phyloP scores from a whole-genome alignment of 805 yeast genomes.

The Candida mattraensis region DNA sequence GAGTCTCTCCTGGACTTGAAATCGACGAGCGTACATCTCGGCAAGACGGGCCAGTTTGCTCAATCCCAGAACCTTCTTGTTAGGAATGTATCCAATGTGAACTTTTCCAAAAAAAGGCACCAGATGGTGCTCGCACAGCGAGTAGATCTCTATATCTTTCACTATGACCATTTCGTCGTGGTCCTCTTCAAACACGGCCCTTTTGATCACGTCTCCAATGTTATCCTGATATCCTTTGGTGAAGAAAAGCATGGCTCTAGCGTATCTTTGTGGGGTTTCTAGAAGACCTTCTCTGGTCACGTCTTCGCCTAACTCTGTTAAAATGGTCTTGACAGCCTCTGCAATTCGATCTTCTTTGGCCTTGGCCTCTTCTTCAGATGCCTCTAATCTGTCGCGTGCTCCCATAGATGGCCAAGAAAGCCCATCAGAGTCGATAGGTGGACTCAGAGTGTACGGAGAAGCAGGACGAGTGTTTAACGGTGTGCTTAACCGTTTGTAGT shows the following conservation, averaged over 20 bases:
- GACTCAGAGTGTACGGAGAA: slow-evolving; percentile 76
- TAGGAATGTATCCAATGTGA: slow-evolving; percentile 97
- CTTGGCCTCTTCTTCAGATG: slow-evolving; percentile 59
- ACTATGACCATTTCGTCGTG: slow-evolving; percentile 99
- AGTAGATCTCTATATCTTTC: slow-evolving; percentile 86
- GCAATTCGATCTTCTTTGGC: slow-evolving; percentile 78
- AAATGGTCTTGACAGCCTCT: slow-evolving; percentile 73
- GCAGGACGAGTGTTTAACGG: slow-evolving; percentile 78
- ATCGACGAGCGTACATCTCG: slow-evolving; percentile 92
- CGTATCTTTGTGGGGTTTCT: slow-evolving; percentile 95
- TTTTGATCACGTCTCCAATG: slow-evolving; percentile 84
- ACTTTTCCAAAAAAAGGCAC: slow-evolving; percentile 98
- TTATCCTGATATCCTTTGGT: slow-evolving; percentile 97
- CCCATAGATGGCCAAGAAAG: slow-evolving; percentile 93
- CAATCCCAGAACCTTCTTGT: slow-evolving; percentile 86
- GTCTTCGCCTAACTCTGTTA: slow-evolving; percentile 90
- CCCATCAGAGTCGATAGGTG: slow-evolving; percentile 88
- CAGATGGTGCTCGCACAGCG: slow-evolving; percentile 95
- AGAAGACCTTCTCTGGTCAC: slow-evolving; percentile 81
- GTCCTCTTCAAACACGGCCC: slow-evolving; percentile 96
- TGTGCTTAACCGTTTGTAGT: slow-evolving; percentile 41
- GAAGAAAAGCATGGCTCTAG: slow-evolving; percentile 92
- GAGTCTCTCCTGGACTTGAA: slow-evolving; percentile 96
- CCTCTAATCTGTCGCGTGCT: slow-evolving; percentile 73
- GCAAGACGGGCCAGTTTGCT: slow-evolving; percentile 93